phyloP scores from a whole-genome alignment of 1,284 basidiomycete genomes.

The Cryptococcus sp. region DNA sequence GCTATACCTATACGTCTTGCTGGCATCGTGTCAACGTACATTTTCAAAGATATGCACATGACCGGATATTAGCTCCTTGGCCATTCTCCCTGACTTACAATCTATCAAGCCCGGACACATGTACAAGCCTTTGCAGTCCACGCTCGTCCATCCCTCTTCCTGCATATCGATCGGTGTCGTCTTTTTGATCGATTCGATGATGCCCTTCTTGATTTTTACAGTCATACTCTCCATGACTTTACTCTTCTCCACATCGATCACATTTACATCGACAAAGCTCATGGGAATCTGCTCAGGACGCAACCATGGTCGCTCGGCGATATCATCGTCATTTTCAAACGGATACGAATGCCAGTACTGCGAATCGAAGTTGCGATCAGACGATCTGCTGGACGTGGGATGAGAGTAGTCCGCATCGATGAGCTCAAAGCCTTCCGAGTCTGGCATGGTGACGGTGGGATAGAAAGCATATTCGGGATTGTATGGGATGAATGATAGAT shows the following conservation, averaged over 20 bases:
- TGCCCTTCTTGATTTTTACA: constrained; percentile 42
- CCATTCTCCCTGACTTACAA: constrained; percentile 5
- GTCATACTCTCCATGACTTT: constrained; percentile 27
- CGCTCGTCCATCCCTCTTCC: constrained; percentile 24
- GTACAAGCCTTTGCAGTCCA: constrained; percentile 35
- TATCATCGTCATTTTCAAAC: no score
- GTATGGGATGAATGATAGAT: no score
- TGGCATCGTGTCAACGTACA: no score
- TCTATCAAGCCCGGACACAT: constrained; percentile 43
- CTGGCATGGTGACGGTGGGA: no score
- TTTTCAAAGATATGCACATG: no score
- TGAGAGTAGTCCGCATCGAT: no score
- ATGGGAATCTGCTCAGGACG: constrained; percentile 24
- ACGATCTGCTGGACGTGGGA: no score
- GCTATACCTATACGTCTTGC: no score
- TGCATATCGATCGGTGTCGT: constrained; percentile 14
- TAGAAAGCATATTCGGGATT: no score
- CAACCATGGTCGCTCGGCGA: constrained; percentile 19
- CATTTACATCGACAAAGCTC: constrained; percentile 29
- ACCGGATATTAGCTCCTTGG: neutral
- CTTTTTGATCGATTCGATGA: constrained; percentile 35
- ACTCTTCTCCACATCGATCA: constrained; percentile 23
- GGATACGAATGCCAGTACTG: no score
- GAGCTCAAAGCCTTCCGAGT: no score
- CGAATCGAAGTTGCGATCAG: no score